Evolutionary conservation across 1,139 yeast species (phyloP).

Genomic region (Diutina mesorugosa): DNA sequence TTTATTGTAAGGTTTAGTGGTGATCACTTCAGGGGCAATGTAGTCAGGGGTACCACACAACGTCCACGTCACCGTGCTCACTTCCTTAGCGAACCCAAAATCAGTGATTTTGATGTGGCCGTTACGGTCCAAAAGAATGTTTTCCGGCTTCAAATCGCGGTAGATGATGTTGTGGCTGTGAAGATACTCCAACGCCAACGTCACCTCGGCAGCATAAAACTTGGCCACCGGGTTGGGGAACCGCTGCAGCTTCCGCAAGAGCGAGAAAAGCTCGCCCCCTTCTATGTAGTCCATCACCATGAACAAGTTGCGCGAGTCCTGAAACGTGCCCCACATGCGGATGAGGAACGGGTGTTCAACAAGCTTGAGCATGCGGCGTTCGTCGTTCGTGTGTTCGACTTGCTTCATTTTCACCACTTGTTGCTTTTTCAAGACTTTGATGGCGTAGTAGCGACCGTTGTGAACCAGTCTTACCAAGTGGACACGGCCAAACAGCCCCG

Average conservation of each 20-base stretch:
- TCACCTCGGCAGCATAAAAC: slow-evolving; percentile 50
- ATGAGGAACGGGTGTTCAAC: slow-evolving; percentile 49
- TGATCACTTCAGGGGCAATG: slow-evolving; percentile 51
- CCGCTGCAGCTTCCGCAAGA: slow-evolving; percentile 43
- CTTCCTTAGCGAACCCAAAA: slow-evolving; percentile 53
- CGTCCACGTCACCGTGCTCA: slow-evolving; percentile 45
- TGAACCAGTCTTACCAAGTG: slow-evolving; percentile 46
- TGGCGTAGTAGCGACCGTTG: slow-evolving; percentile 47
- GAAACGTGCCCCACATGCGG: slow-evolving; percentile 56
- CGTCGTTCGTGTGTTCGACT: slow-evolving; percentile 54
- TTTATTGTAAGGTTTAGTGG: slow-evolving; percentile 49
- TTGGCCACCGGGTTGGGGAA: slow-evolving; percentile 54
- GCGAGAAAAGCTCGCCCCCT: slow-evolving; percentile 48
- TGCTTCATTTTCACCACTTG: slow-evolving; percentile 52
- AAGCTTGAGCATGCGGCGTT: slow-evolving; percentile 40
- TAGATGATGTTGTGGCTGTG: slow-evolving; percentile 46
- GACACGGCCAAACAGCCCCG: slow-evolving; percentile 53
- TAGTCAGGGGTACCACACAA: slow-evolving; percentile 56
- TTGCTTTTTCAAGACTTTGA: slow-evolving; percentile 43
- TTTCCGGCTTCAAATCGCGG: slow-evolving; percentile 51
- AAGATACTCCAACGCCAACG: slow-evolving; percentile 43
- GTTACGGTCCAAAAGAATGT: slow-evolving; percentile 41
- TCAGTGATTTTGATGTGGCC: slow-evolving; percentile 52
- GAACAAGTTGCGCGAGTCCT: slow-evolving; percentile 41
- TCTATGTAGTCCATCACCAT: slow-evolving; percentile 56